Evolutionary conservation across 163 green algal species (phyloP).

Genomic region (Chloroidium sp.): DNA sequence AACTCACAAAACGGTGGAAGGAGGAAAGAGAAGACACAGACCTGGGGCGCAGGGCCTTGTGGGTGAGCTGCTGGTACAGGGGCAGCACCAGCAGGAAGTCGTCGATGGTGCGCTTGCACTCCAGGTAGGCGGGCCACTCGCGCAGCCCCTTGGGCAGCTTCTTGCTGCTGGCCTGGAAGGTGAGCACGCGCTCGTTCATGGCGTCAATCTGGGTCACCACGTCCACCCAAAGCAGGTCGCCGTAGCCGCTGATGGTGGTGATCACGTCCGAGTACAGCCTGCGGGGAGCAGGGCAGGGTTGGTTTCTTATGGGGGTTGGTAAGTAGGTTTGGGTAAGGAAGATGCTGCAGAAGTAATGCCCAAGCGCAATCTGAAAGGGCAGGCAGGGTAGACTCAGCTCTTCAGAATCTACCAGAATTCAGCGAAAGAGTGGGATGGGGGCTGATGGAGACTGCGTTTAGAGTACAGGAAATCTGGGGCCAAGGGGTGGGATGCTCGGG

Average conservation of each 20-base stretch:
- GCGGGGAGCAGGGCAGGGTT: slow-evolving; percentile 2
- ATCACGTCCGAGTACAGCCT: slow-evolving; percentile 86
- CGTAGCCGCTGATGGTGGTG: slow-evolving; percentile 75
- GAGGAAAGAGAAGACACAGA: neutral
- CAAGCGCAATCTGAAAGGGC: neutral
- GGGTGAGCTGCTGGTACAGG: slow-evolving; percentile 70
- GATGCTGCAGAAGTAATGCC: neutral
- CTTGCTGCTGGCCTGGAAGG: slow-evolving; percentile 71
- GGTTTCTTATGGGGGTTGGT: no score
- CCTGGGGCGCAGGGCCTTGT: slow-evolving; percentile 64
- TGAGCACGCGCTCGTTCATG: slow-evolving; percentile 70
- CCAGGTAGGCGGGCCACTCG: slow-evolving; percentile 84
- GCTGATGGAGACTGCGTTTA: no score
- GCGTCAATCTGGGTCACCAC: slow-evolving; percentile 82
- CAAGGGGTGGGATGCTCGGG: no score
- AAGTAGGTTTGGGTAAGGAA: no score
- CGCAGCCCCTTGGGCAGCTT: slow-evolving; percentile 84
- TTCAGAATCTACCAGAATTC: no score
- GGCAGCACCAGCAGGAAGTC: slow-evolving; percentile 85
- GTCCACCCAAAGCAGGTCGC: slow-evolving; percentile 80
- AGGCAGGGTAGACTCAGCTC: neutral
- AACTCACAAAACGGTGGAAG: neutral
- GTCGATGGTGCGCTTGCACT: slow-evolving; percentile 80
- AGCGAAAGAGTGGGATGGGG: no score
- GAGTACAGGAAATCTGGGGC: no score